Base-by-base conservation (phyloP, 1,284 basidiomycete genomes). In the Leccinum ponderosum region DNA sequence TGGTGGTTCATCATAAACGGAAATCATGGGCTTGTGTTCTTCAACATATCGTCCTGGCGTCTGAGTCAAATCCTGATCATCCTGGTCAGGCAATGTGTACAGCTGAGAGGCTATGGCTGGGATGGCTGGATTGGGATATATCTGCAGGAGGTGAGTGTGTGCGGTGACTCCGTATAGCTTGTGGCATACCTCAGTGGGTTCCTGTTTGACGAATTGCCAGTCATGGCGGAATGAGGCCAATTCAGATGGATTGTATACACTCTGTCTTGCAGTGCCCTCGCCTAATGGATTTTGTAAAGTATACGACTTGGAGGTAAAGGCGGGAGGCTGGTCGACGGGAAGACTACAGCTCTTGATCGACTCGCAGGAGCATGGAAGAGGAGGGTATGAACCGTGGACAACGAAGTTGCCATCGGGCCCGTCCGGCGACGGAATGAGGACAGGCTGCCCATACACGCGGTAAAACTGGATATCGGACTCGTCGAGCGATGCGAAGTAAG, bases 391-490 rank as follows among this genome's bases (percentile, higher is more conserved):
- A 25, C 55, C 56, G n/a, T 66, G 63, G 22, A 71, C 25, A 7
- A 22, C 37, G 33, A 70, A 72, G 8, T 63, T 63, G 11, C 48
- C 61, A 8, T 69, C 65, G 25, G 35, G 22, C n/a, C 69, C 63
- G 7, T 72, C 66, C 1, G 60, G 37, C 0, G 56, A 50, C 0
- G 73, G 72, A n/a, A 76, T 73, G 53, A 75, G 65, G 52, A 73
- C 68, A 2, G 72, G 72, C 27, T 73, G 72, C 0, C 74, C 72
- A 4, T 73, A 73, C 0, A 74, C 58, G 6, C 63, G 71, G 52
- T 72, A 76, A 54, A 76, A 75, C 20, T 74, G 68, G 1, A 73
- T 54, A 57, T 73, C 71, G 8, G 71, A 74, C 47, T 73, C 71
- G 66, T 76, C 74, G 9, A 73, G 58, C 3, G 64, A 61, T 0